phyloP scores from a whole-genome alignment of 2,329 filamentous ascomycete species.

The Fusarium annulatum region DNA sequence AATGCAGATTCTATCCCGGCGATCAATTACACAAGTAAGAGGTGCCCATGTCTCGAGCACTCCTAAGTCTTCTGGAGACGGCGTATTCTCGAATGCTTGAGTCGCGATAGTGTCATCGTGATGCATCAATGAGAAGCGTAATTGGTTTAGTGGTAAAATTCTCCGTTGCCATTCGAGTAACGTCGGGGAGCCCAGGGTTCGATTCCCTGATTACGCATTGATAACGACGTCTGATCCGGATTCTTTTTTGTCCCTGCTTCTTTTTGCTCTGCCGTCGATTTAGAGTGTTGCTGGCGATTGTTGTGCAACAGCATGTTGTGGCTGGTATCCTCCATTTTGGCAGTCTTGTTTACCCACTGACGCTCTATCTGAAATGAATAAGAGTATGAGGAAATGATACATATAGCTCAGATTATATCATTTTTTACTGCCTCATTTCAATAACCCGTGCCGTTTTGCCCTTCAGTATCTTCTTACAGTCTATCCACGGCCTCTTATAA shows the following conservation, averaged over 20 bases:
- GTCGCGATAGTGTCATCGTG: accelerated
- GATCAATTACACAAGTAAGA: accelerated
- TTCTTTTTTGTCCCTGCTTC: neutral
- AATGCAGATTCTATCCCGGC: neutral
- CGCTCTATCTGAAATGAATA: too few species aligned
- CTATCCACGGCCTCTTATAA: too few species aligned
- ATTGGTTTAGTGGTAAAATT: slow-evolving; percentile 4
- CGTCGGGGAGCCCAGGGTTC: neutral
- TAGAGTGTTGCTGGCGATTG: neutral
- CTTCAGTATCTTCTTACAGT: too few species aligned
- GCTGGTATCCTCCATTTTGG: too few species aligned
- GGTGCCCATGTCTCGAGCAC: accelerated
- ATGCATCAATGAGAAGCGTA: neutral
- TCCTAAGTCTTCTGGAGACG: accelerated
- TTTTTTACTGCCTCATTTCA: too few species aligned
- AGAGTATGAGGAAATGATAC: too few species aligned
- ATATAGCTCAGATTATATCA: too few species aligned
- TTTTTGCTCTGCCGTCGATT: neutral
- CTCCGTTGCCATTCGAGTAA: neutral
- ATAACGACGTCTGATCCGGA: neutral
- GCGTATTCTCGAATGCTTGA: accelerated
- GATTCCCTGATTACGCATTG: neutral
- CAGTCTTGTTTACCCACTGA: too few species aligned
- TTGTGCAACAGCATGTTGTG: too few species aligned
- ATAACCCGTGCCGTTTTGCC: too few species aligned